Evolutionary conservation across 2,329 filamentous ascomycete genomes (phyloP).

Genomic region (Verticillium albo-atrum): DNA sequence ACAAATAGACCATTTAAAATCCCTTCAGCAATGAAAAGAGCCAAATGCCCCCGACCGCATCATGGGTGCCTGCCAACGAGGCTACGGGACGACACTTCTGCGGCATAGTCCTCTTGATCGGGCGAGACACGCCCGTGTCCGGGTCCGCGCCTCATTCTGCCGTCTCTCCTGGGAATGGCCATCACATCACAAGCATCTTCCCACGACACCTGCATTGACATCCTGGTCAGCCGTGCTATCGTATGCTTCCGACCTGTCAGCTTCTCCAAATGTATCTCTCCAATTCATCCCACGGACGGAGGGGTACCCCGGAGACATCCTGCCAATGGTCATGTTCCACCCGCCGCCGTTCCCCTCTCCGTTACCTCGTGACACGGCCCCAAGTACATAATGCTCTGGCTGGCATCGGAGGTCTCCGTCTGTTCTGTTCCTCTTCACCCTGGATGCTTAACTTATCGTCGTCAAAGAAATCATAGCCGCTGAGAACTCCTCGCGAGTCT

Average conservation of each 20-base stretch:
- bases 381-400: not conserved
- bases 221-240: not conserved
- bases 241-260: not conserved
- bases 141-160: not conserved
- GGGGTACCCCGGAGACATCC: not conserved
- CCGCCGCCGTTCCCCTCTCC: not conserved
- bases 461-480: not conserved
- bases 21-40: not conserved
- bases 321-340: not conserved
- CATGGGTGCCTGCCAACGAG: not conserved
- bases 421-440: not conserved
- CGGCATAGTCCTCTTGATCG: not conserved
- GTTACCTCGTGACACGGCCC: not conserved
- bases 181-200: not conserved
- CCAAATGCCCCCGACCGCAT: not conserved
- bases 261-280: not conserved
- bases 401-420: not conserved
- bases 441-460: not conserved
- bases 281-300: not conserved
- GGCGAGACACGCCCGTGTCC: not conserved
- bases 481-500: not conserved
- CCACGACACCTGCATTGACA: not conserved
- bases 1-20: not conserved
- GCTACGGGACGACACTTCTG: not conserved
- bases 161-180: not conserved